A percentile compares a stretch with the other conserved stretches of the same genome.
Conservation (phyloP, 2,329 filamentous ascomycete species). For the Tolypocladium endophyticum region DNA sequence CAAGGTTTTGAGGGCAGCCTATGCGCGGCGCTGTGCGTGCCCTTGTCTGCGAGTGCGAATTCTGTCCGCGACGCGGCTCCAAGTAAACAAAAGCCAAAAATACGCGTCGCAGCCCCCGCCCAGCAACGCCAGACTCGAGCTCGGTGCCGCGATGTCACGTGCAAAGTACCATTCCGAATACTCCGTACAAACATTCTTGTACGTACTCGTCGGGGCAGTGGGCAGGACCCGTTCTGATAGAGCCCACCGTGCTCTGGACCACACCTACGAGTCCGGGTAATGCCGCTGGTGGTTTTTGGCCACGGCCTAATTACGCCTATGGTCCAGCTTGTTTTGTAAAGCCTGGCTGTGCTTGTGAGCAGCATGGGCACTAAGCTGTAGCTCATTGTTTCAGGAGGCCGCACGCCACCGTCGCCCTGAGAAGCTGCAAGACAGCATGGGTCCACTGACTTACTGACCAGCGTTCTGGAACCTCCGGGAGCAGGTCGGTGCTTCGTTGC, state of each 20-base stretch:
- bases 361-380: not conserved
- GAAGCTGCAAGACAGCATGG: not conserved
- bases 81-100: conserved; percentile 11
- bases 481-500: not conserved
- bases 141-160: conserved; percentile 10
- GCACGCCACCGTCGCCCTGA: not conserved
- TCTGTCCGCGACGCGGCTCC: not conserved
- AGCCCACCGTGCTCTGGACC: not conserved
- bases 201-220: not conserved
- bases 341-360: not conserved
- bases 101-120: conserved; percentile 8
- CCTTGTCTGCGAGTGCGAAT: not conserved
- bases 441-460: not conserved
- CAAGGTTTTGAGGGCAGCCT: conserved; percentile 6
- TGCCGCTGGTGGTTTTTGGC: not conserved
- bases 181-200: no score
- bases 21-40: not conserved
- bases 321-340: not conserved
- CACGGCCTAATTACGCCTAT: not conserved
- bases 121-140: conserved; percentile 3
- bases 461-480: not conserved
- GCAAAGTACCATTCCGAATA: no score
- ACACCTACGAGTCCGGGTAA: not conserved
- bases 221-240: no score
- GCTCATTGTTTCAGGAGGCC: not conserved